Evolutionary conservation across 495 filamentous ascomycete species (phyloP), one percentile per base, ranked within the genome.

Genomic region (Penicillium simplicissimum): DNA sequence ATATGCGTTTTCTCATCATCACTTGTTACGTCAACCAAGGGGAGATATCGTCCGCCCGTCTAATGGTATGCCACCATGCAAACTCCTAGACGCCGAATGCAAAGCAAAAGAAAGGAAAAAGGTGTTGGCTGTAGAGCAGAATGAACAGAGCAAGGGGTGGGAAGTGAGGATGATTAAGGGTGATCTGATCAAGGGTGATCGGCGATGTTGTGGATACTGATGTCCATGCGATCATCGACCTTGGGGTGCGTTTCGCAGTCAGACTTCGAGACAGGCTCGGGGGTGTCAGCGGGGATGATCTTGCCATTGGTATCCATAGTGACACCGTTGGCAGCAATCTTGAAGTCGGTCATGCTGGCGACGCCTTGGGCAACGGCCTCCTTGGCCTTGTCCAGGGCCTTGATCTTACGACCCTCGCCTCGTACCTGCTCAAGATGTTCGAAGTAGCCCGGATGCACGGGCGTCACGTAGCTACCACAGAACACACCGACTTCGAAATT

Each of bases 401-500:
- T 92, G 68, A 86, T 68, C 77, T 89, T 92, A 64, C 82, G 81
- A 60, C 83, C 88, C 76, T 93, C 85, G 34, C 92, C 89, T 47
- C 92, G 81, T 13, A 93, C 71, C 47, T 81, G 71, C 74, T 96
- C 92, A 6, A 97, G 81, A 67, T 94, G 92, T 53, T 90, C 85
- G 67, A 98, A 96, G 76, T 98, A 97, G 28, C 82, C 87, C n/a
- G 87, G 81, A 1, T 85, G 81, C 4, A 98, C 91, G 0, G 87
- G 88, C 1, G 95, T 99, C 51, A 92, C 79, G 74, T 98, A 97
- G 68, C 85, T 85, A 23, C 96, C 95, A 63, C 90, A 96, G 81
- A 98, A 98, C 15, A 98, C 93, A 61, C 95, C 94, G n/a, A 96
- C 88, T 73, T 98, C 96, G 61, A 98, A 97, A 52, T 84, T 72